These are phyloP conservation scores for Inga laurina DNA, from an alignment of 306 rosid genomes.

Conservation along the genomic window DNA sequence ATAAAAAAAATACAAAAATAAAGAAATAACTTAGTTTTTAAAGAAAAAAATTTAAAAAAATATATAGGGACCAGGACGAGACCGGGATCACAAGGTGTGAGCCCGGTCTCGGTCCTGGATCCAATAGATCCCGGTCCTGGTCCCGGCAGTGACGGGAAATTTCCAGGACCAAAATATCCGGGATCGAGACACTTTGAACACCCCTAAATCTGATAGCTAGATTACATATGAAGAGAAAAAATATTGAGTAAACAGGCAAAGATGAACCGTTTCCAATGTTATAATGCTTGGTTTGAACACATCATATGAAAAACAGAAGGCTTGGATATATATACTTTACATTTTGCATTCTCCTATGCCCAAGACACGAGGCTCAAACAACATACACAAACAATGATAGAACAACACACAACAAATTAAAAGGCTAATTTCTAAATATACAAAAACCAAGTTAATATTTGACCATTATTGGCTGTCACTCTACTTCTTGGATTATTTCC, in stretches of 20 bases:
- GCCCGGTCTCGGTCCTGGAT: too few relatives aligned
- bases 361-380: not conserved
- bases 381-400: not conserved
- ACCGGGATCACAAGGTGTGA: too few relatives aligned
- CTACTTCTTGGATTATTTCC: not conserved
- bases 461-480: not conserved
- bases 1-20: too few relatives aligned
- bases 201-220: not conserved
- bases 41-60: too few relatives aligned
- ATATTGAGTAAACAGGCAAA: too few relatives aligned
- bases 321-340: not conserved
- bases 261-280: not conserved
- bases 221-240: not conserved
- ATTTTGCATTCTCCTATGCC: too few relatives aligned
- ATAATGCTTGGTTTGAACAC: not conserved
- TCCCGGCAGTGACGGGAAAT: too few relatives aligned
- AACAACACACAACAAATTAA: not conserved
- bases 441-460: not conserved
- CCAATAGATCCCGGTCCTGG: too few relatives aligned
- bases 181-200: too few relatives aligned
- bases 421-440: not conserved
- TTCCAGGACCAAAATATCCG: too few relatives aligned
- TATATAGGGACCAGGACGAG: too few relatives aligned
- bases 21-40: too few relatives aligned
- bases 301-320: not conserved